phyloP scores from a whole-genome alignment of 768 basidiomycete species.

The Boletellus emodensis region DNA sequence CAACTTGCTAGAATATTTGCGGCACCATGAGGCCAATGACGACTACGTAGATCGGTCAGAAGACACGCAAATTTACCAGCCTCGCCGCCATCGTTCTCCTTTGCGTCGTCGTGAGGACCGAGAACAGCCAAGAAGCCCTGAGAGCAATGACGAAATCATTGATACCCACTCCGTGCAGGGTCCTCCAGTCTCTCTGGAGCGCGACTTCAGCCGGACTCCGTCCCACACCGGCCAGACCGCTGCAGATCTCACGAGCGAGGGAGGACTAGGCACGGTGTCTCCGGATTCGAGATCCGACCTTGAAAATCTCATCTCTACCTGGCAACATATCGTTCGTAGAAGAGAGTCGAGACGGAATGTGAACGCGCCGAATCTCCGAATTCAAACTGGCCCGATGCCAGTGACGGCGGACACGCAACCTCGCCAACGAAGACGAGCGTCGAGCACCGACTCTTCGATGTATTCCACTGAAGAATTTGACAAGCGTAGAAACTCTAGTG shows the following conservation, averaged over 20 bases:
- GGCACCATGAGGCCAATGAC: no score
- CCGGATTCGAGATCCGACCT: background rate
- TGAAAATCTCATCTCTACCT: background rate
- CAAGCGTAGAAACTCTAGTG: background rate
- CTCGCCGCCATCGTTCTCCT: no score
- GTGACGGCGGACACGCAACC: no score
- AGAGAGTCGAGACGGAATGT: background rate
- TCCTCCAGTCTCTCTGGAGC: background rate
- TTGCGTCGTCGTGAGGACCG: no score
- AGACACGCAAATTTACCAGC: no score
- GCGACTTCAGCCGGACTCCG: background rate
- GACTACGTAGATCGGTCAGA: no score
- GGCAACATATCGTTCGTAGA: background rate
- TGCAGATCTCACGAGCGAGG: background rate
- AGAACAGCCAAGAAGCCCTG: no score
- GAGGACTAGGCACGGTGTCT: background rate
- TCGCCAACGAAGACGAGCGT: background rate
- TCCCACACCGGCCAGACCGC: background rate
- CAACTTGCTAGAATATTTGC: no score
- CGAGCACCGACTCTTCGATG: background rate
- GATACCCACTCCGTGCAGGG: background rate
- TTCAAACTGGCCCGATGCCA: background rate
- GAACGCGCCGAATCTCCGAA: no score
- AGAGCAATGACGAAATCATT: background rate
- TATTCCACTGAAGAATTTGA: background rate